Conservation (phyloP, 192 early-diverging fungal species). For the Backusella tarrabulga region DNA sequence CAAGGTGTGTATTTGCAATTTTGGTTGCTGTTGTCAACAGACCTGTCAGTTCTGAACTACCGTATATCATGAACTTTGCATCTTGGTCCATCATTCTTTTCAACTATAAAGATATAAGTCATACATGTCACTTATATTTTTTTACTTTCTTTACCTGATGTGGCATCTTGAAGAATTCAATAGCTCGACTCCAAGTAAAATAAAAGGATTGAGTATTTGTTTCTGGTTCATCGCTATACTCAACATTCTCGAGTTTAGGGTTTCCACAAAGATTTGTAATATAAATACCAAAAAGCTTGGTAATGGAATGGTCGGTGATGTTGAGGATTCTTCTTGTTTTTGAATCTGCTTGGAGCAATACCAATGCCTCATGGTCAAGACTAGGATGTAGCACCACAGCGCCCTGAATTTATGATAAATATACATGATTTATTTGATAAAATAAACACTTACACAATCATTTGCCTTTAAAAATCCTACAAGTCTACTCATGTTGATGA, state of each 20-base stretch:
- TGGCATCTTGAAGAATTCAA: slow-evolving; percentile 6
- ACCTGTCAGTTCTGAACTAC: not conserved
- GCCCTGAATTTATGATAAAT: not conserved
- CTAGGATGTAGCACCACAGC: not conserved
- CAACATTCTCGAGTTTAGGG: not conserved
- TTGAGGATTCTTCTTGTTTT: not conserved
- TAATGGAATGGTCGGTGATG: not conserved
- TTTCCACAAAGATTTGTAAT: not conserved
- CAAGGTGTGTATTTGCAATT: not conserved
- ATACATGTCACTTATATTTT: not conserved
- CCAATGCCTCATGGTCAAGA: not conserved
- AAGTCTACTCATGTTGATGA: not conserved
- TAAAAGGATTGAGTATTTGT: not conserved
- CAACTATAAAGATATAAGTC: not conserved
- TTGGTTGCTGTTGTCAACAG: not conserved
- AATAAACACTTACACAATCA: not conserved
- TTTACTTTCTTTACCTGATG: not conserved
- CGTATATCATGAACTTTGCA: not conserved
- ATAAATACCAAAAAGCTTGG: not conserved
- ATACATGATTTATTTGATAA: not conserved
- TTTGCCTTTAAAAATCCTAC: not conserved
- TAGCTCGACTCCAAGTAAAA: not conserved
- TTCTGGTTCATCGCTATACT: not conserved
- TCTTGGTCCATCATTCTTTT: not conserved
- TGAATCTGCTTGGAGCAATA: slow-evolving; percentile 2